Base-by-base conservation (phyloP, 805 yeast species). In the Teunomyces lycoperdinae region DNA sequence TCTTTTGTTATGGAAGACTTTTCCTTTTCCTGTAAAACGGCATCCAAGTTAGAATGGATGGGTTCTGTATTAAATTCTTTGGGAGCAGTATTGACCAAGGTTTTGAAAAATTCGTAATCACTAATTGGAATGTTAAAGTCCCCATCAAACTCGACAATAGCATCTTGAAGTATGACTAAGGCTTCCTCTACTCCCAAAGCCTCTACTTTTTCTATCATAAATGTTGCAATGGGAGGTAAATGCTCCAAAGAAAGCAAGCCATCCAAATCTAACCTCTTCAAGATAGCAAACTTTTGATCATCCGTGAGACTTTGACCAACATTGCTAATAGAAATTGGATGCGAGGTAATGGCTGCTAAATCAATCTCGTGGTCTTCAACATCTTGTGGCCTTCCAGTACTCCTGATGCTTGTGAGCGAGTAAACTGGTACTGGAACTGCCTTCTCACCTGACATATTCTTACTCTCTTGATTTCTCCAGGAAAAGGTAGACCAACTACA, bases 161-260 rank as follows among this genome's bases (percentile, higher is more conserved):
- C 73, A 11, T 66, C 62, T 30, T 60, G 55, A 42, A 81, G 58
- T 36, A 78, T 68, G 8, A 62, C 64, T 1, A 70, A 33, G 0
- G 81, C 71, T 36, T 76, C 77, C 1, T 64, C 70, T 8, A 63
- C 55, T 3, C 66, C 44, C 53, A 74, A 51, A 28, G 53, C 50
- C 53, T 62, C 66, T 41, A 75, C 65, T 49, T 70, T 72, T 33
- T 69, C 73, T 48, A 73, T 62, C 67, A 78, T 70, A 54, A 64
- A 76, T 14, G 69, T 57, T 11, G 65, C 72, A 24, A 29, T 20
- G 9, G 52, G 50, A 7, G 73, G 73, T 44, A 69, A 57, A 43
- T 64, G 63, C 17, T 63, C 67, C 43, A 58, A 55, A 16, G 58
- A 26, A 1, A 48, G 56, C 48, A 68, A 59, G 32, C 58, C 59